Evolutionary conservation across 306 rosid species (phyloP).

Genomic region (Mimosa bimucronata): DNA sequence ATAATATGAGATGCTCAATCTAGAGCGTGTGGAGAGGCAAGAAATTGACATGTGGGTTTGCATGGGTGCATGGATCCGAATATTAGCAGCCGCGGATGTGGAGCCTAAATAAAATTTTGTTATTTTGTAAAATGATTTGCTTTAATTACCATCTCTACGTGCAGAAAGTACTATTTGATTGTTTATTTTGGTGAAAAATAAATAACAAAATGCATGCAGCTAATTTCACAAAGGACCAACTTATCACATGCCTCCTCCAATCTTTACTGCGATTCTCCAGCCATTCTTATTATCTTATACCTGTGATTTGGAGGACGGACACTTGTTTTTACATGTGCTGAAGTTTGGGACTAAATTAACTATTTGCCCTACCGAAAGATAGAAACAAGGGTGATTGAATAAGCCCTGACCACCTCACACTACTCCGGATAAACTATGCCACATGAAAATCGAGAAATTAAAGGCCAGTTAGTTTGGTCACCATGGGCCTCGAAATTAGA

Average conservation of each 20-base stretch:
- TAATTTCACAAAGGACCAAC: not conserved
- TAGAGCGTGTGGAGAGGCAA: not conserved
- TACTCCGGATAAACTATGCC: not conserved
- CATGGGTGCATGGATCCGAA: not conserved
- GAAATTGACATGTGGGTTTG: not conserved
- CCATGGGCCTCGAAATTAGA: not conserved
- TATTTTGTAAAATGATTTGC: no score
- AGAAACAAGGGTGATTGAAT: not conserved
- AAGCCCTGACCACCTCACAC: not conserved
- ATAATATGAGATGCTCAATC: no score
- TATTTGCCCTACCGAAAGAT: not conserved
- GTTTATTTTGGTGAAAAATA: no score
- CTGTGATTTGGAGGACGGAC: not conserved
- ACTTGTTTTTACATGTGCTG: not conserved
- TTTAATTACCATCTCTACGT: not conserved
- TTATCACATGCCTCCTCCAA: not conserved
- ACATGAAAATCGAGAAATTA: not conserved
- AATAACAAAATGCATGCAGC: no score
- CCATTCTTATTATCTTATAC: not conserved
- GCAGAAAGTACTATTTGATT: not conserved
- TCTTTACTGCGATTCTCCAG: not conserved
- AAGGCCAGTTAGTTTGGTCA: not conserved
- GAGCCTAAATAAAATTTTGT: not conserved
- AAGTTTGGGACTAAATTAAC: not conserved
- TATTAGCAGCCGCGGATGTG: not conserved